Percentiles rank a stretch among this genome's conserved stretches.
phyloP scores from a whole-genome alignment of 2,329 filamentous ascomycete genomes.

The Sclerotinia sclerotiorum region DNA sequence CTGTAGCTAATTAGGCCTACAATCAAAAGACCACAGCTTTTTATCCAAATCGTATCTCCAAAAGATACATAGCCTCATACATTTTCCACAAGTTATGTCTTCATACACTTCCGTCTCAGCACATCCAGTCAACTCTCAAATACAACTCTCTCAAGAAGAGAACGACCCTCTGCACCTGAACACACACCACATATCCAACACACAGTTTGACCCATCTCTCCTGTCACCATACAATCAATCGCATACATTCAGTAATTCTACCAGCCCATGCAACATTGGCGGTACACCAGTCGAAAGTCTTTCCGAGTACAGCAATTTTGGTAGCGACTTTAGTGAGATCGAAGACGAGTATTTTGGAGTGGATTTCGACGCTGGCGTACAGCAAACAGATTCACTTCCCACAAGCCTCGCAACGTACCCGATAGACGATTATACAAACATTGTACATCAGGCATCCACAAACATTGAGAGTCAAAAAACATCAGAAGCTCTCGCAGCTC shows the following conservation, averaged over 20 bases:
- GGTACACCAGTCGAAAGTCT: slow-evolving; percentile 37
- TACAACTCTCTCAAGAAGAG: slow-evolving; percentile 33
- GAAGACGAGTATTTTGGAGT: slow-evolving; percentile 41
- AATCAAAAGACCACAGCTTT: slow-evolving; percentile 21
- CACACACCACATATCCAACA: slow-evolving; percentile 29
- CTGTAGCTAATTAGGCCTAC: slow-evolving; percentile 29
- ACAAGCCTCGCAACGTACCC: slow-evolving; percentile 25
- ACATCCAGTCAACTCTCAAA: slow-evolving; percentile 32
- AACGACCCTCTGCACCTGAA: slow-evolving; percentile 32
- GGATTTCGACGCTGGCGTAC: slow-evolving; percentile 39
- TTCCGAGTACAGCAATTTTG: slow-evolving; percentile 38
- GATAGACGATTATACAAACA: slow-evolving; percentile 27
- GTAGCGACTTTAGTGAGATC: slow-evolving; percentile 37
- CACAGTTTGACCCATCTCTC: slow-evolving; percentile 31
- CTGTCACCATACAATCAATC: slow-evolving; percentile 36
- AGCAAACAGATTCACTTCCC: slow-evolving; percentile 33
- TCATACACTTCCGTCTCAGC: slow-evolving; percentile 34
- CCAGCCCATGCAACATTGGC: slow-evolving; percentile 35
- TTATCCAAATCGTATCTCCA: slow-evolving; percentile 30
- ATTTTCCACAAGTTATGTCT: slow-evolving; percentile 38
- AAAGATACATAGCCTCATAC: slow-evolving; percentile 37
- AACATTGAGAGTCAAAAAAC: slow-evolving; percentile 26
- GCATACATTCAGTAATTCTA: slow-evolving; percentile 37
- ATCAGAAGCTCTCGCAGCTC: slow-evolving; percentile 27
- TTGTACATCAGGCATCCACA: slow-evolving; percentile 27